Evolutionary conservation across 257 asterid species (phyloP).

Genomic region (Osmanthus fragrans): DNA sequence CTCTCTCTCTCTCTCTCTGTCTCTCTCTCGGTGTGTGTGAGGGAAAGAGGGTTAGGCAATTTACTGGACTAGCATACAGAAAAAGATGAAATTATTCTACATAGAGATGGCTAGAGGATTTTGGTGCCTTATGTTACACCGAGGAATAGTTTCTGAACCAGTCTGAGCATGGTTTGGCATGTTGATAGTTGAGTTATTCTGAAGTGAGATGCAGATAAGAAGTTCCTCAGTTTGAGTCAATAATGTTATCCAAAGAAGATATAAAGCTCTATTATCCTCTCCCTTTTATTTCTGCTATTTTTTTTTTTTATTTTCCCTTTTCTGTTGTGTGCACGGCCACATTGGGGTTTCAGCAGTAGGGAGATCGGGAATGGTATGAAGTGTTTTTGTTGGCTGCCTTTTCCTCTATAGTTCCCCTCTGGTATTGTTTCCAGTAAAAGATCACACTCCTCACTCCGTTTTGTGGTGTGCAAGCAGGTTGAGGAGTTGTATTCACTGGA

Average conservation of each 20-base stretch:
- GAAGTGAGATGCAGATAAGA: background rate
- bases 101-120: background rate
- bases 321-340: slow-evolving; percentile 3
- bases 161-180: background rate
- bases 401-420: background rate
- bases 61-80: background rate
- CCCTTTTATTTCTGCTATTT: background rate
- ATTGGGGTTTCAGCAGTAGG: background rate
- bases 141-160: background rate
- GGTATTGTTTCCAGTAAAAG: slow-evolving; percentile 4
- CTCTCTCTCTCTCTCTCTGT: background rate
- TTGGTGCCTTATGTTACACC: background rate
- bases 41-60: background rate
- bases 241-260: background rate
- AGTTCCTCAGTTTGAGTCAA: background rate
- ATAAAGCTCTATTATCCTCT: background rate
- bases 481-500: slow-evolving; percentile 98
- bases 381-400: slow-evolving; percentile 19
- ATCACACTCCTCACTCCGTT: slow-evolving; percentile 19
- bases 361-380: too few species aligned
- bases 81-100: background rate
- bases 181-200: background rate
- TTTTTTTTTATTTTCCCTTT: background rate
- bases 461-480: slow-evolving; percentile 59
- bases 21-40: too few species aligned